Evolutionary conservation across 352 stramenopile species (phyloP), one percentile per base, ranked within the genome.

Genomic region (Aphanomyces stellatus): DNA sequence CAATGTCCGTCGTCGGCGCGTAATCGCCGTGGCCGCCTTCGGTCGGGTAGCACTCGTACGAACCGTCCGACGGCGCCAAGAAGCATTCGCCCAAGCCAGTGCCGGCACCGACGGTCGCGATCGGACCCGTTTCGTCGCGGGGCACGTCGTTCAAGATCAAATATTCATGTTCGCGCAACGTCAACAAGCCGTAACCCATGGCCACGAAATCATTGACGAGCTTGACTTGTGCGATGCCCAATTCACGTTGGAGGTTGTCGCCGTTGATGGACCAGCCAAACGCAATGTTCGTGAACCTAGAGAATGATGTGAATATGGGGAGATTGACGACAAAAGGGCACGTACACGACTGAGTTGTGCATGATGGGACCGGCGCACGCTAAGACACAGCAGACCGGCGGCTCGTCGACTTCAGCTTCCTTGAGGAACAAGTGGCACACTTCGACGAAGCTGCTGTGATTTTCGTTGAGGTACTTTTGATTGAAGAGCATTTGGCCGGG

Each of bases 131-230:
- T 56, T 91, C 77, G 57, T 86, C 75, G 35, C 74, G 77, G 24
- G 79, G 66, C 27, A 75, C 84, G 49, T 93, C 83, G 70, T 96
- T 92, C n/a, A 92, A 80, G 35, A 94, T 72, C 62, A 96, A 91
- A 75, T 98, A 96, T 68, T 95, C 88, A 53, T 97, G 80, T 40
- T 85, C 75, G 74, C 97, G 88, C 27, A 99, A 76, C 61, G 96
- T 98, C 3, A 99, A 77, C 34, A 98, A 82, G 17, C 96, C 96
- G 77, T 98, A 99, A 48, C 96, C 96, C 75, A 98, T 96, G 30
- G 93, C 96, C 0, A 96, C 93, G 78, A 99, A 99, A 76, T 99
- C 96, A 73, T 98, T 98, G 55, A 99, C 96, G 34, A 99, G 85
- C 48, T 88, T 88, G 57, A 97, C 93, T 5, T 75, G 80, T 37